A percentile compares a stretch with the other conserved stretches of the same genome.
phyloP scores from a whole-genome alignment of 208 protist genomes.

The Acanthamoeba castellanii region DNA sequence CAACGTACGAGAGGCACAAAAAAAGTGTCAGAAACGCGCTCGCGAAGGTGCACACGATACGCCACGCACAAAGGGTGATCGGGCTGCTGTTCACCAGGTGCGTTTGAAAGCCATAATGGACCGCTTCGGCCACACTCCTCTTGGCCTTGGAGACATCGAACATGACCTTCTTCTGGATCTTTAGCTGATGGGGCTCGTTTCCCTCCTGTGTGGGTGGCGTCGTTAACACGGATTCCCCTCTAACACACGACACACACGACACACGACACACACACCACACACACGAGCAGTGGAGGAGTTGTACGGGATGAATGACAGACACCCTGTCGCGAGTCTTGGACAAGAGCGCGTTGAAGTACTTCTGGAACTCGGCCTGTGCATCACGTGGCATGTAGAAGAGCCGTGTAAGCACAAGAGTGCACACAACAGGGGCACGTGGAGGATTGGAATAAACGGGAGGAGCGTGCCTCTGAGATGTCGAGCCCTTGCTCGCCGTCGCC shows the following conservation, averaged over 20 bases:
- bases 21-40: background rate
- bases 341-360: constrained; percentile 25
- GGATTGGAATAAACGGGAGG: background rate
- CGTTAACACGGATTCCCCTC: background rate
- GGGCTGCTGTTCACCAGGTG: background rate
- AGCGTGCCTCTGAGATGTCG: background rate
- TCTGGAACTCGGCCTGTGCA: constrained; percentile 20
- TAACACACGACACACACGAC: no score
- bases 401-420: background rate
- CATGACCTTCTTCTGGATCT: constrained; percentile 7
- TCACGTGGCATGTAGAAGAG: background rate
- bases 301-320: background rate
- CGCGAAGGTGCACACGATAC: background rate
- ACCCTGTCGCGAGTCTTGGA: background rate
- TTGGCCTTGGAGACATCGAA: constrained; percentile 37
- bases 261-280: no score
- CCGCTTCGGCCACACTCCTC: background rate
- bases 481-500: background rate
- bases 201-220: background rate
- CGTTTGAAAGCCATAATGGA: background rate
- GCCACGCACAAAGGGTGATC: background rate
- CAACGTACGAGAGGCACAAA: background rate
- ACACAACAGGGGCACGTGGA: background rate
- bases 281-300: no score
- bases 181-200: background rate